Evolutionary conservation across 2,329 filamentous ascomycete species (phyloP).

Genomic region (Chrysoporthe puriensis): DNA sequence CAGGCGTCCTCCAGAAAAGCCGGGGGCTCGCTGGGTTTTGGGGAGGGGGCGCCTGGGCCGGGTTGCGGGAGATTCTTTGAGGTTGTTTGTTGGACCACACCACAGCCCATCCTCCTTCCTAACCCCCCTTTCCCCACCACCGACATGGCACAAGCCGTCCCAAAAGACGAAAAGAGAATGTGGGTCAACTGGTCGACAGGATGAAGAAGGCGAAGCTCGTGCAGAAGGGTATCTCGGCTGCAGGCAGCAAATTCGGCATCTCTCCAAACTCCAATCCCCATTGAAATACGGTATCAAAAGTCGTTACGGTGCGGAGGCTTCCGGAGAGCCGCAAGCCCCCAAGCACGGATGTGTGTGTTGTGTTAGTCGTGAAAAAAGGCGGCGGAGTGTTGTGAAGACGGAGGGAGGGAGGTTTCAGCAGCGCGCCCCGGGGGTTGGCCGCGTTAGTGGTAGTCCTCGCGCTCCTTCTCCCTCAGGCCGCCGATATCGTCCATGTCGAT

Average conservation of each 20-base stretch:
- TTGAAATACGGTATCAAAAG: slow-evolving; percentile 28
- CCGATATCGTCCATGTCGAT: slow-evolving; percentile 95
- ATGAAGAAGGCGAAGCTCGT: slow-evolving; percentile 24
- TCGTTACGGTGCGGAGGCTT: slow-evolving; percentile 25
- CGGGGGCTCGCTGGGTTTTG: too few relatives aligned
- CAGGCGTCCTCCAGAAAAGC: background rate
- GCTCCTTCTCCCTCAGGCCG: slow-evolving; percentile 88
- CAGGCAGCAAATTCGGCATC: slow-evolving; percentile 24
- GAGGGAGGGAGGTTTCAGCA: too few relatives aligned
- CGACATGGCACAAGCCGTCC: background rate
- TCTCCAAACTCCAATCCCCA: slow-evolving; percentile 27
- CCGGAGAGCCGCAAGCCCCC: slow-evolving; percentile 18
- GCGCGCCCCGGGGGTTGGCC: background rate
- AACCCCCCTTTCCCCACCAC: slow-evolving; percentile 11
- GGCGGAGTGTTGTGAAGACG: too few relatives aligned
- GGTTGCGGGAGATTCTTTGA: slow-evolving; percentile 15
- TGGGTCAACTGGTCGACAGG: slow-evolving; percentile 26
- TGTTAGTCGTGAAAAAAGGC: background rate
- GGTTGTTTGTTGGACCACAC: slow-evolving; percentile 16
- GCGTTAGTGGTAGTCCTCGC: slow-evolving; percentile 40
- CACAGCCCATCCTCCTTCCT: slow-evolving; percentile 8
- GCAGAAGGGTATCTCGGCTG: slow-evolving; percentile 27
- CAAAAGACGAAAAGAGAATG: slow-evolving; percentile 7
- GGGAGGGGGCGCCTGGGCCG: background rate
- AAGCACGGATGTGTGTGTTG: slow-evolving; percentile 22